Evolutionary conservation across 2,329 filamentous ascomycete genomes (phyloP).

Genomic region (Hymenoscyphus infarciens): DNA sequence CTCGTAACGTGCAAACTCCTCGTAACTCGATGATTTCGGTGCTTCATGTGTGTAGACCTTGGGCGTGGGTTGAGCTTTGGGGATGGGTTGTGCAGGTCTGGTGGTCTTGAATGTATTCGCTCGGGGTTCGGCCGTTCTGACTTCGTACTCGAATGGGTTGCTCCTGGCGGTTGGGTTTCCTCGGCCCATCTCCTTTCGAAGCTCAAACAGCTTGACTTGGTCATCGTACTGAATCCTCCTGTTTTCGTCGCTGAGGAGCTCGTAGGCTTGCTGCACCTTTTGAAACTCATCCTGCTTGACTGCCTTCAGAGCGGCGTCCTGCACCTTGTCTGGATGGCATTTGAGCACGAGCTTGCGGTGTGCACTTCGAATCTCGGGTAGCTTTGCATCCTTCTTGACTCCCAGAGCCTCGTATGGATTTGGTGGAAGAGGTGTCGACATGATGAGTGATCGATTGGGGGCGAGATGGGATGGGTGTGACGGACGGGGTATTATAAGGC

Average conservation of each 20-base stretch:
- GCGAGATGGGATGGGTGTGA: neutral
- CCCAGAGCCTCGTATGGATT: constrained; percentile 81
- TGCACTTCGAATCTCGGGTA: constrained; percentile 69
- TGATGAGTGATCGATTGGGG: constrained; percentile 22
- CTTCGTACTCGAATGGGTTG: constrained; percentile 41
- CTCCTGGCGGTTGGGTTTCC: constrained; percentile 45
- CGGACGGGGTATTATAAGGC: neutral
- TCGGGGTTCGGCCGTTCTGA: constrained; percentile 49
- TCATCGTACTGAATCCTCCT: constrained; percentile 76
- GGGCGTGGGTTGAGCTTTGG: constrained; percentile 28
- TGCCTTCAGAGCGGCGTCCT: constrained; percentile 63
- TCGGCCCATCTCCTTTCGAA: constrained; percentile 47
- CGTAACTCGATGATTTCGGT: constrained; percentile 41
- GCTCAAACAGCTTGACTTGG: constrained; percentile 61
- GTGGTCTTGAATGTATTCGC: constrained; percentile 40
- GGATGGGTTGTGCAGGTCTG: constrained; percentile 35
- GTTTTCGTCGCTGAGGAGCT: constrained; percentile 76
- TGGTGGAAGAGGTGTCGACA: constrained; percentile 27
- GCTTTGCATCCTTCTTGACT: constrained; percentile 66
- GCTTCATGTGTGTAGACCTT: constrained; percentile 43
- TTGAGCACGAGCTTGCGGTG: constrained; percentile 84
- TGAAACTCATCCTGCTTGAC: constrained; percentile 86
- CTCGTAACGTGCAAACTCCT: neutral
- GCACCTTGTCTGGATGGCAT: constrained; percentile 88
- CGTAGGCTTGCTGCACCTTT: constrained; percentile 88